phyloP scores from a whole-genome alignment of 2,329 filamentous ascomycete species.

The Drechmeria coniospora region DNA sequence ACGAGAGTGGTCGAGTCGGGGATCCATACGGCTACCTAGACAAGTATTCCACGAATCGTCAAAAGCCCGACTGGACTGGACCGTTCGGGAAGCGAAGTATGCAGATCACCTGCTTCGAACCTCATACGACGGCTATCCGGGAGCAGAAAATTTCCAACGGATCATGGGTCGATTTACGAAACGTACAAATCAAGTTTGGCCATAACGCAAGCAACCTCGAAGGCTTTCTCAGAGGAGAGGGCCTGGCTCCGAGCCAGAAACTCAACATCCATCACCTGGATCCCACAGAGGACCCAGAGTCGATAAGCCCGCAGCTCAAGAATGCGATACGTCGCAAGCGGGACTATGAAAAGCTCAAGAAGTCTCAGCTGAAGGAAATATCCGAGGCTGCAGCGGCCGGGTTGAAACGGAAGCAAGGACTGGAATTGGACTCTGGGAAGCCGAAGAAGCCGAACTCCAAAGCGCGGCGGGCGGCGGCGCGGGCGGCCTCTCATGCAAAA shows the following conservation, averaged over 20 bases:
- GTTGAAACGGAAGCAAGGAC: slow-evolving; percentile 20
- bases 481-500: too few relatives aligned
- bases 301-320: slow-evolving; percentile 31
- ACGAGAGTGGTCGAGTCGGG: slow-evolving; percentile 26
- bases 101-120: slow-evolving; percentile 54
- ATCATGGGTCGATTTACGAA: slow-evolving; percentile 50
- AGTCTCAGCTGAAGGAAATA: slow-evolving; percentile 21
- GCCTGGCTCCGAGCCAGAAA: slow-evolving; percentile 23
- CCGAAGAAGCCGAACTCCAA: slow-evolving; percentile 12
- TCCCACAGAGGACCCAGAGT: slow-evolving; percentile 20
- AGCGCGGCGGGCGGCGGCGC: slow-evolving; percentile 9
- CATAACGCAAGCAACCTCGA: slow-evolving; percentile 44
- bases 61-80: slow-evolving; percentile 44
- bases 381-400: slow-evolving; percentile 20
- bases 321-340: slow-evolving; percentile 46
- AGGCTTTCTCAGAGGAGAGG: slow-evolving; percentile 53
- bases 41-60: slow-evolving; percentile 9
- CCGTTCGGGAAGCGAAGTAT: slow-evolving; percentile 60
- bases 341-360: slow-evolving; percentile 43
- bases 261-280: slow-evolving; percentile 44
- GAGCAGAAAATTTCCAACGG: slow-evolving; percentile 35
- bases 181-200: slow-evolving; percentile 54
- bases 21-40: slow-evolving; percentile 40
- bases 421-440: slow-evolving; percentile 10
- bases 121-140: slow-evolving; percentile 46